These are phyloP conservation scores for Pleurotus ostreatus DNA, from an alignment of 768 basidiomycete genomes.

Conservation along the genomic window DNA sequence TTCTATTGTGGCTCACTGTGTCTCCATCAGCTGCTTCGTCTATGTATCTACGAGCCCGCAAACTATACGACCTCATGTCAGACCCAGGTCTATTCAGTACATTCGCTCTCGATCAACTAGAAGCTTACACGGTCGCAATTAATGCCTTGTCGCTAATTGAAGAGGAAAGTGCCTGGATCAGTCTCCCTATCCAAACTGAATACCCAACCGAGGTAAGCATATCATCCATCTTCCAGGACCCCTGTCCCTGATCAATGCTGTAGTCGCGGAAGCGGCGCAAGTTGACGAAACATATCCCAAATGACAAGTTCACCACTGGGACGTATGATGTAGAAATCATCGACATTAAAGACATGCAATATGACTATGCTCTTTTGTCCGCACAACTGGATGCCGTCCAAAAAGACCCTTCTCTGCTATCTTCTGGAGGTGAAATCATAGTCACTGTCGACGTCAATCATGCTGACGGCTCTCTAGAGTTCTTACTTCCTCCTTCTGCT, in stretches of 20 bases:
- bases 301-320: constrained; percentile 59
- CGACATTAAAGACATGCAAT: constrained; percentile 72
- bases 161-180: constrained; percentile 77
- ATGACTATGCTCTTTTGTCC: constrained; percentile 71
- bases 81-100: constrained; percentile 35
- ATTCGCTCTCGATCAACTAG: constrained; percentile 63
- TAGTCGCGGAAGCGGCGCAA: constrained; percentile 71
- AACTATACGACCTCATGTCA: constrained; percentile 57
- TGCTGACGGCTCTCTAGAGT: constrained; percentile 31
- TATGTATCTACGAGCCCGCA: constrained; percentile 90
- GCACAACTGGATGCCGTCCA: constrained; percentile 74
- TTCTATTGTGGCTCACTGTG: constrained; percentile 8
- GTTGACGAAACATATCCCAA: constrained; percentile 73
- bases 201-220: constrained; percentile 43
- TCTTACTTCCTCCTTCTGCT: constrained; percentile 51
- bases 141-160: constrained; percentile 86
- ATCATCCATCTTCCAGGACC: constrained; percentile 14
- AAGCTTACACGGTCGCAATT: constrained; percentile 83
- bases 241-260: constrained; percentile 10
- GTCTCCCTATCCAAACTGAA: constrained; percentile 54
- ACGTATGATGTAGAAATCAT: constrained; percentile 75
- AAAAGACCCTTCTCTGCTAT: constrained; percentile 58
- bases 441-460: not conserved
- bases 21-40: constrained; percentile 66
- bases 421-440: constrained; percentile 52